Conservation (phyloP, 768 basidiomycete genomes). For the Panellus pusillus region DNA sequence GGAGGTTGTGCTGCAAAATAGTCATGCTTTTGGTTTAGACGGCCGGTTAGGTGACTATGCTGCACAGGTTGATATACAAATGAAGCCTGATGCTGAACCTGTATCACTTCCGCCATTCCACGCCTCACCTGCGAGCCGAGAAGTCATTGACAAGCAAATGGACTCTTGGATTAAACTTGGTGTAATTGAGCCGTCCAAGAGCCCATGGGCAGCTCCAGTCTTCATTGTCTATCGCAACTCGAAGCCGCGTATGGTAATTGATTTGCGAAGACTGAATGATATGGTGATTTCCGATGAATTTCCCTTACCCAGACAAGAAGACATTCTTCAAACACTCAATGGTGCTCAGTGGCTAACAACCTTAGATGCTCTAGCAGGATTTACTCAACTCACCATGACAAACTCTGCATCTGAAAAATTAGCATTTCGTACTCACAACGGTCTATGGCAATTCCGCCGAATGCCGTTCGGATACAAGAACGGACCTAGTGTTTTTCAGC, state of each 20-base stretch:
- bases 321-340: constrained; percentile 29
- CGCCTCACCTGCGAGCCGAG: constrained; percentile 27
- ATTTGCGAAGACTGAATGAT: constrained; percentile 28
- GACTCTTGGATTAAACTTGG: constrained; percentile 32
- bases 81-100: constrained; percentile 26
- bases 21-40: constrained; percentile 30
- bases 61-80: constrained; percentile 24
- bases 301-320: constrained; percentile 24
- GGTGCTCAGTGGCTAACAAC: constrained; percentile 32
- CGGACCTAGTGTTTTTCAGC: constrained; percentile 40
- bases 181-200: constrained; percentile 39
- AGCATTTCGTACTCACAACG: constrained; percentile 39
- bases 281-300: constrained; percentile 24
- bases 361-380: constrained; percentile 38
- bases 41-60: constrained; percentile 30
- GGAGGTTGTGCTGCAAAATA: constrained; percentile 15
- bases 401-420: constrained; percentile 30
- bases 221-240: constrained; percentile 37
- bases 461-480: constrained; percentile 42
- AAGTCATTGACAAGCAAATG: constrained; percentile 31
- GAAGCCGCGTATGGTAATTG: constrained; percentile 36
- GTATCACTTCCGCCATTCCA: constrained; percentile 27
- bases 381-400: constrained; percentile 36
- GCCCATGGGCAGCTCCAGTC: constrained; percentile 35
- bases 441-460: constrained; percentile 38